Evolutionary conservation across 1,284 basidiomycete genomes (phyloP).

Genomic region (Phylloporus gajari): DNA sequence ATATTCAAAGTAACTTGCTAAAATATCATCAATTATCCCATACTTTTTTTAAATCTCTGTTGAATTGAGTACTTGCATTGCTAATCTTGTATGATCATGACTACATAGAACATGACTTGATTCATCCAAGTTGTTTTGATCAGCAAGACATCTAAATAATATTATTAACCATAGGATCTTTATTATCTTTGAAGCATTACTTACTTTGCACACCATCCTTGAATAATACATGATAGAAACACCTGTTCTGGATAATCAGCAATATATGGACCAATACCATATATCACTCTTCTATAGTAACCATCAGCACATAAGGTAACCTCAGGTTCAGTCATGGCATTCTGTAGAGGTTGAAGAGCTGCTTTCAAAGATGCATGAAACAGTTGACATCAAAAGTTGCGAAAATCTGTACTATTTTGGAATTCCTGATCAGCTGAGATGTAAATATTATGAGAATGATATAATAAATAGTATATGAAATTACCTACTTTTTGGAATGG

Average conservation of each 20-base stretch:
- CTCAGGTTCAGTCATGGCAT: neutral
- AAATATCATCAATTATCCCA: neutral
- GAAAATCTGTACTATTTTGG: neutral
- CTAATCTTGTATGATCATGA: neutral
- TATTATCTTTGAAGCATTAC: no score
- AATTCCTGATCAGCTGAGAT: neutral
- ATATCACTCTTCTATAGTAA: neutral
- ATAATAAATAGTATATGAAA: no score
- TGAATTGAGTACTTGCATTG: neutral
- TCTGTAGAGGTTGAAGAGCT: neutral
- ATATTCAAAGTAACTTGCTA: neutral
- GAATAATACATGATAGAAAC: neutral
- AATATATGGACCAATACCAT: constrained; percentile 1
- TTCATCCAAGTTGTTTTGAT: neutral
- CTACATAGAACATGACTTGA: neutral
- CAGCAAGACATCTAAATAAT: neutral
- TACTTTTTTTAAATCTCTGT: neutral
- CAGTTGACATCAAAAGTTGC: neutral
- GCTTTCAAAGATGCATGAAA: neutral
- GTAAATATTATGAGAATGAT: neutral
- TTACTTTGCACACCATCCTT: neutral
- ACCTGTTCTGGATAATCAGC: neutral
- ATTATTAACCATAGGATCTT: no score
- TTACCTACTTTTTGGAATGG: constrained; percentile 14
- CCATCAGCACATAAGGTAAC: neutral